Conservation (phyloP, 2,329 filamentous ascomycete genomes). For the Madurella mycetomatis region DNA sequence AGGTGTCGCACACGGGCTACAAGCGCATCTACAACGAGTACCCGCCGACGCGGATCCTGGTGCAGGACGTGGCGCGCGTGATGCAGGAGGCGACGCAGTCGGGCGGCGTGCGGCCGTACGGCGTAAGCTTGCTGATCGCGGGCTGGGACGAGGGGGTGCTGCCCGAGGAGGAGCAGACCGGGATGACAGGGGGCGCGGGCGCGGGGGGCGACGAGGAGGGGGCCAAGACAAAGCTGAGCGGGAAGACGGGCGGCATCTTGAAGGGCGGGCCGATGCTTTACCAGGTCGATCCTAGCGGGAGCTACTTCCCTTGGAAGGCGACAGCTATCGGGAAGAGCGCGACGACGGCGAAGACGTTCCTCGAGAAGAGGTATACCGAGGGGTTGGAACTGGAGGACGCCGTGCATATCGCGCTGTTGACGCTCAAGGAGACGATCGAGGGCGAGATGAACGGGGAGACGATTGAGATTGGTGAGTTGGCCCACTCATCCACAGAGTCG, state of each 20-base stretch:
- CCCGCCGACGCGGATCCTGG: constrained; percentile 97
- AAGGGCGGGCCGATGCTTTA: constrained; percentile 97
- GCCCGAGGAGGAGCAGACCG: constrained; percentile 68
- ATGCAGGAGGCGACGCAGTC: constrained; percentile 99
- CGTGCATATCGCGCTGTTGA: constrained; percentile 95
- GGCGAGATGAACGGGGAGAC: constrained; percentile 99
- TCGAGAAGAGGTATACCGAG: constrained; percentile 98
- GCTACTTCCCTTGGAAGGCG: constrained; percentile 99
- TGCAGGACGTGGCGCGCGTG: constrained; percentile 94
- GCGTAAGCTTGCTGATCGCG: constrained; percentile 90
- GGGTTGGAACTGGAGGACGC: constrained; percentile 96
- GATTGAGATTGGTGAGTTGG: constrained; percentile 81
- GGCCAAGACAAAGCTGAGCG: constrained; percentile 67
- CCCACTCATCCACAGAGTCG: background rate
- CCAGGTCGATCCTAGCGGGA: constrained; percentile 97
- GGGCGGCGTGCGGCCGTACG: constrained; percentile 93
- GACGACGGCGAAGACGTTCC: constrained; percentile 95
- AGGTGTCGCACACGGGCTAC: constrained; percentile 96
- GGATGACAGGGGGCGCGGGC: constrained; percentile 51
- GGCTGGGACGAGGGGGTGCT: constrained; percentile 97
- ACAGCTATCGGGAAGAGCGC: constrained; percentile 98
- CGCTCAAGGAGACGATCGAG: constrained; percentile 98
- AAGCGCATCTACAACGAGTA: constrained; percentile 99
- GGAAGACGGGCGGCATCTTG: constrained; percentile 90
- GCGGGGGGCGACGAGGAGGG: constrained; percentile 47